Evolutionary conservation across 2,329 filamentous ascomycete genomes (phyloP).

Genomic region (Ophiocordyceps australis): DNA sequence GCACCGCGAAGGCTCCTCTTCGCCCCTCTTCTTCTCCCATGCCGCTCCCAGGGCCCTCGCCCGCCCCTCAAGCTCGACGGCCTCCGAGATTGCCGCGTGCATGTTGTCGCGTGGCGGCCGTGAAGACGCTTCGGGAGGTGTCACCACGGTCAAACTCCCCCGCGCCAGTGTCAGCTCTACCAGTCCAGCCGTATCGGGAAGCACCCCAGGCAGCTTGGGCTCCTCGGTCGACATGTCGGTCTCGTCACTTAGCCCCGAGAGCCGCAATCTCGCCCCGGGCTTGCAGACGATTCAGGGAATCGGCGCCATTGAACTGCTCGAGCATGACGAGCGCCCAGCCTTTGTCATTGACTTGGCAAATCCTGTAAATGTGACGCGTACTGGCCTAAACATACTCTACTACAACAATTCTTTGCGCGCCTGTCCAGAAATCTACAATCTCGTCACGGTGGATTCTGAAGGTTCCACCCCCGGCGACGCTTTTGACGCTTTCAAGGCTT

Average conservation of each 20-base stretch:
- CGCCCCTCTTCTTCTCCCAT: slow-evolving; percentile 34
- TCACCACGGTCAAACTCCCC: slow-evolving; percentile 37
- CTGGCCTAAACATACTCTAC: slow-evolving; percentile 44
- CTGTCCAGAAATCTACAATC: slow-evolving; percentile 32
- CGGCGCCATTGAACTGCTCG: slow-evolving; percentile 53
- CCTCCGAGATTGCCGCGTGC: slow-evolving; percentile 21
- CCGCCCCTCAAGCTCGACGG: slow-evolving; percentile 18
- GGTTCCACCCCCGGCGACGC: slow-evolving; percentile 23
- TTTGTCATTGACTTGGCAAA: slow-evolving; percentile 56
- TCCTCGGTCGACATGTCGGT: slow-evolving; percentile 34
- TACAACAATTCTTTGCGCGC: slow-evolving; percentile 49
- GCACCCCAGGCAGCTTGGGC: slow-evolving; percentile 31
- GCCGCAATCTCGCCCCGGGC: slow-evolving; percentile 24
- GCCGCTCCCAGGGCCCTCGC: slow-evolving; percentile 15
- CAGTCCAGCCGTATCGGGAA: slow-evolving; percentile 27
- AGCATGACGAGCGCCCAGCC: slow-evolving; percentile 59
- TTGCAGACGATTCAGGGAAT: slow-evolving; percentile 42
- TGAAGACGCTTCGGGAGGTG: slow-evolving; percentile 21
- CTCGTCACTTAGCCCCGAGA: slow-evolving; percentile 33
- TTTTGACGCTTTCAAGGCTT: slow-evolving; percentile 48
- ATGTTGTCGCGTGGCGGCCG: slow-evolving; percentile 28
- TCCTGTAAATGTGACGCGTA: slow-evolving; percentile 30
- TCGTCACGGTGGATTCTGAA: slow-evolving; percentile 31
- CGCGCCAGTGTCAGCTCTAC: slow-evolving; percentile 30
- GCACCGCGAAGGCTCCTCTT: slow-evolving; percentile 19